Conservation (phyloP, 768 basidiomycete genomes). For the Mycena belliarum region DNA sequence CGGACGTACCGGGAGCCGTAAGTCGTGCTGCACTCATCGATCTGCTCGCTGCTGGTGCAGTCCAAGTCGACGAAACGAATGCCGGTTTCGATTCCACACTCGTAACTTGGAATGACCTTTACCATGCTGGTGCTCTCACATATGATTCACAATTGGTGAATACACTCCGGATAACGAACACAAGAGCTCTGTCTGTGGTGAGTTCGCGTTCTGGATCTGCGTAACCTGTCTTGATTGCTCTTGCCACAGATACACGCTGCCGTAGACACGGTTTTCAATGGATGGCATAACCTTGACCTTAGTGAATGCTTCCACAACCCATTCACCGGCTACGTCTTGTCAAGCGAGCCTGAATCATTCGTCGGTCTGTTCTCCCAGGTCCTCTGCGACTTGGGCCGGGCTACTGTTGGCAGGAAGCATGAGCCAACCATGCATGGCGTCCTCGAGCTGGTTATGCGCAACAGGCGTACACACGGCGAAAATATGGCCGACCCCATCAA, state of each 20-base stretch:
- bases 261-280: no score
- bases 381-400: background rate
- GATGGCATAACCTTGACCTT: no score
- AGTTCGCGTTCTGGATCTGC: no score
- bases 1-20: background rate
- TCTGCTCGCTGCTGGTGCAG: slow-evolving; percentile 5
- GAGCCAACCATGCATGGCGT: slow-evolving; percentile 8
- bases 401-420: background rate
- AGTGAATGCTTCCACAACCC: no score
- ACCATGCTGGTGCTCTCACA: slow-evolving; percentile 3
- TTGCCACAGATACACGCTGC: no score
- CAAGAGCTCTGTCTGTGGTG: background rate
- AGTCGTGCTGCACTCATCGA: background rate
- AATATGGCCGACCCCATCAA: background rate
- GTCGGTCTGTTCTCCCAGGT: background rate
- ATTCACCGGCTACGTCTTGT: no score
- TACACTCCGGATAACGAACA: background rate
- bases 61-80: background rate
- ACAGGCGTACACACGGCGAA: background rate
- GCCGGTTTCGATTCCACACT: background rate
- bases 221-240: no score
- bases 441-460: slow-evolving; percentile 13
- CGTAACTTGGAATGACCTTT: background rate
- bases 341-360: background rate
- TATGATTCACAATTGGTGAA: background rate